These are phyloP conservation scores for Groenewaldozyma auringiensis DNA, from an alignment of 1,139 yeast genomes.

Conservation along the genomic window DNA sequence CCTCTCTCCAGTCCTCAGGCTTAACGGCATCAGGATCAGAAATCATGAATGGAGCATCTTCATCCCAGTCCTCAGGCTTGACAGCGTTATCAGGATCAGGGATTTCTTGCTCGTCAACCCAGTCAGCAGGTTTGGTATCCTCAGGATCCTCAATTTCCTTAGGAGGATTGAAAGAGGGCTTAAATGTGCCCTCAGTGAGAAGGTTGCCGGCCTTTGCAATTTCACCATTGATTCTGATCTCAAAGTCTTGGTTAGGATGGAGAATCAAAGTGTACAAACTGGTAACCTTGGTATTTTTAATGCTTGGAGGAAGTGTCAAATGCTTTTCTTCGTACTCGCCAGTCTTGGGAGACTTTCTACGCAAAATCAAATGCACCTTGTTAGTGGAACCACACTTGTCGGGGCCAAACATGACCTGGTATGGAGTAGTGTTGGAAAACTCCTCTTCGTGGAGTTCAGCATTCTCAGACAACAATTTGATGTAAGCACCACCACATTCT, in stretches of 20 bases:
- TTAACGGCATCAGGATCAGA: constrained; percentile 57
- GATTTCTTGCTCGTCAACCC: constrained; percentile 65
- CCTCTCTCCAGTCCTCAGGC: constrained; percentile 78
- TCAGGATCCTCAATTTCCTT: constrained; percentile 50
- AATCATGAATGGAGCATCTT: constrained; percentile 49
- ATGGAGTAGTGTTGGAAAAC: constrained; percentile 59
- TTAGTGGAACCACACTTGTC: constrained; percentile 80
- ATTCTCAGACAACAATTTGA: constrained; percentile 58
- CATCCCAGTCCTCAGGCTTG: constrained; percentile 83
- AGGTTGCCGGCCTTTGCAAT: constrained; percentile 63
- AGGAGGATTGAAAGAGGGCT: constrained; percentile 61
- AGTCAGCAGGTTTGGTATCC: constrained; percentile 63
- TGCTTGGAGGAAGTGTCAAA: constrained; percentile 57
- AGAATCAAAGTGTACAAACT: constrained; percentile 70
- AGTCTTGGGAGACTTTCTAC: constrained; percentile 48
- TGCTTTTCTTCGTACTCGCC: constrained; percentile 62
- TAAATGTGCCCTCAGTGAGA: constrained; percentile 44
- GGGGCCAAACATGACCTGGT: constrained; percentile 90
- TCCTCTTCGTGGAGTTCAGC: constrained; percentile 36
- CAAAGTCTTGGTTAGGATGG: constrained; percentile 56
- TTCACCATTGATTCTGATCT: constrained; percentile 76
- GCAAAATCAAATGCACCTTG: constrained; percentile 68
- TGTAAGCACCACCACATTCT: constrained; percentile 82
- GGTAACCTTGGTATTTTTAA: constrained; percentile 48
- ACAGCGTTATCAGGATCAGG: constrained; percentile 54